A percentile compares a stretch with the other conserved stretches of the same genome.
Evolutionary conservation across 805 yeast genomes (phyloP).

Genomic region (Suhomyces kilbournensis): DNA sequence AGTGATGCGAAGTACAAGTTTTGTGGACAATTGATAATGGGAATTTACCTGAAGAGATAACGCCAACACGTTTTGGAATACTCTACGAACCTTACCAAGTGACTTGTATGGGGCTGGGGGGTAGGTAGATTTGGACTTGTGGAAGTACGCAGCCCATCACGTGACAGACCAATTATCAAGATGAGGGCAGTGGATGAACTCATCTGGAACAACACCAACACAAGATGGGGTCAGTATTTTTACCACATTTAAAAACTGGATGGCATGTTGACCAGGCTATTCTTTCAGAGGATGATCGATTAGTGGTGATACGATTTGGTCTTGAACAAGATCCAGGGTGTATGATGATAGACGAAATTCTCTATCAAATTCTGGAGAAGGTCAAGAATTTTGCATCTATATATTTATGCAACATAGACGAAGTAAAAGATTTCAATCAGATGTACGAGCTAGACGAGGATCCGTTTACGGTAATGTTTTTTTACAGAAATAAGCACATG

Average conservation of each 20-base stretch:
- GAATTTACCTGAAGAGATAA: no score
- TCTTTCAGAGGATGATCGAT: slow-evolving; percentile 79
- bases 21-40: no score
- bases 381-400: slow-evolving; percentile 85
- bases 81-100: no score
- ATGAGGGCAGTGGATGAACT: not conserved
- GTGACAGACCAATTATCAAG: not conserved
- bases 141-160: not conserved
- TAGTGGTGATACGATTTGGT: slow-evolving; percentile 89
- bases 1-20: no score
- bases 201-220: not conserved
- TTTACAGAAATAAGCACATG: slow-evolving; percentile 91
- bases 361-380: slow-evolving; percentile 76
- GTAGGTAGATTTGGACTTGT: no score
- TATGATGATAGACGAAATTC: slow-evolving; percentile 85
- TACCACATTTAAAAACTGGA: slow-evolving; percentile 78
- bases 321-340: slow-evolving; percentile 72
- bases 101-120: no score
- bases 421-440: slow-evolving; percentile 83
- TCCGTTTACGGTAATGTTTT: slow-evolving; percentile 90
- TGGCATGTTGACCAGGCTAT: slow-evolving; percentile 99
- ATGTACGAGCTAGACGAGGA: slow-evolving; percentile 74
- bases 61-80: no score
- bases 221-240: slow-evolving; percentile 73
- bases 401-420: slow-evolving; percentile 83